Evolutionary conservation across 768 basidiomycete species (phyloP), one percentile per base, ranked within the genome.

Genomic region (Collybia sp.): DNA sequence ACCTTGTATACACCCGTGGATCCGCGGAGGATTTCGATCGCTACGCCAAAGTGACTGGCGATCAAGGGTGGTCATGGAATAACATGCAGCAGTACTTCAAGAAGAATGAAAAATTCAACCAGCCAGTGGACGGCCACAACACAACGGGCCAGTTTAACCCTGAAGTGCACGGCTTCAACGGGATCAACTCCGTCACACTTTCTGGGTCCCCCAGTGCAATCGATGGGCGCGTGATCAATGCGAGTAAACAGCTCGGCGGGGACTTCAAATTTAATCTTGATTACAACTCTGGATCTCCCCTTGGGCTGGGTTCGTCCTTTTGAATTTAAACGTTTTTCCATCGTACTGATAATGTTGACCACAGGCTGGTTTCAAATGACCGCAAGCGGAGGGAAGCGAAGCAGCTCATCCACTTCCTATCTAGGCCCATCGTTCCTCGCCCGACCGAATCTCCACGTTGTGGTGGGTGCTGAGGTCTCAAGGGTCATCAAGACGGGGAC

Each of bases 41-140:
- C 13, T 64, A 52, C 19, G 66, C 61, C 2, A 46, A 40, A 3
- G 38, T 61, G 5, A 58, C 62, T 1, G 57, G 60, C 2, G 66
- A 68, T 44, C 6, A 44, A 12, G 64, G 65, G 2, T 67, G 64
- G 67, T 58, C 60, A 11, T 67, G 65, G 65, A 52, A 61, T 16
- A 50, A 42, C 3, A 40, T 65, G 38, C 43, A 53, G n/a, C 53
- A 52, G 6, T 63, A 64, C 39, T 56, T 62, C 40, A 47, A 31
- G 25, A 64, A 60, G 47, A 59, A 55, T 45, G 66, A 66, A 52
- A 49, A 47, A 25, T 58, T 43, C 6, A 37, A n/a, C n/a, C 13
- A 3, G 4, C 65, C 68, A 3, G 58, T 55, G 1, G 64, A 66
- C 48, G 40, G 56, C 34, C 66, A 63, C 45, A 56, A 63, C 40